Conservation (phyloP, 495 filamentous ascomycete genomes). For the Trichoderma erinaceum region DNA sequence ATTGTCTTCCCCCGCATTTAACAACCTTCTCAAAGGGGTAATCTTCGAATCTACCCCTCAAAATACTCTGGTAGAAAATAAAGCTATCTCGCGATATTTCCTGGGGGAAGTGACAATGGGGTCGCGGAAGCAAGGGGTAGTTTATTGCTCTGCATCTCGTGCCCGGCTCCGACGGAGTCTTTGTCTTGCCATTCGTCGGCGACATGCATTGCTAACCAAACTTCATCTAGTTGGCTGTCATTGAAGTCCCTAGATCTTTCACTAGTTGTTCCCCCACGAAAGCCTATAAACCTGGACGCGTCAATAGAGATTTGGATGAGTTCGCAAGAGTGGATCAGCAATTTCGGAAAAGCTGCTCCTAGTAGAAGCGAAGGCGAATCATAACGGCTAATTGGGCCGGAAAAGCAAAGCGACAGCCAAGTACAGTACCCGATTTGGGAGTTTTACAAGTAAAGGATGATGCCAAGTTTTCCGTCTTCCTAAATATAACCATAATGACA, state of each 20-base stretch:
- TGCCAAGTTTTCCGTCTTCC: background rate
- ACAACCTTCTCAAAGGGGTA: background rate
- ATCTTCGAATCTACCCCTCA: background rate
- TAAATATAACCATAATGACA: background rate
- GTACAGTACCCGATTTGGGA: background rate
- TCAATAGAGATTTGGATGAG: background rate
- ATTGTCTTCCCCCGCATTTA: constrained; percentile 1
- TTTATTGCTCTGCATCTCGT: background rate
- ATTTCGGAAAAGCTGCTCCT: background rate
- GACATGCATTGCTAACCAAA: background rate
- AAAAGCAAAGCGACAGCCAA: background rate
- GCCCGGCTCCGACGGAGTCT: background rate
- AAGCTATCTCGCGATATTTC: background rate
- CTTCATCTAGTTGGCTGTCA: background rate
- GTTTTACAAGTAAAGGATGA: background rate
- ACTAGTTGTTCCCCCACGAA: background rate
- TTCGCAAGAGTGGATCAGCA: background rate
- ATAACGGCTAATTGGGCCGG: background rate
- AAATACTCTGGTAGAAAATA: background rate
- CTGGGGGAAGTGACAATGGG: background rate
- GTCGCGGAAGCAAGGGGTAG: background rate
- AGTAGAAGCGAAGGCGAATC: background rate
- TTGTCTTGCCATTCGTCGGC: background rate
- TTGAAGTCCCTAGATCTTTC: background rate
- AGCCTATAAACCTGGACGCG: background rate